A percentile compares a stretch with the other conserved stretches of the same genome.
Evolutionary conservation across 163 green algal genomes (phyloP).

Genomic region (Coccomyxa subellipsoidea): DNA sequence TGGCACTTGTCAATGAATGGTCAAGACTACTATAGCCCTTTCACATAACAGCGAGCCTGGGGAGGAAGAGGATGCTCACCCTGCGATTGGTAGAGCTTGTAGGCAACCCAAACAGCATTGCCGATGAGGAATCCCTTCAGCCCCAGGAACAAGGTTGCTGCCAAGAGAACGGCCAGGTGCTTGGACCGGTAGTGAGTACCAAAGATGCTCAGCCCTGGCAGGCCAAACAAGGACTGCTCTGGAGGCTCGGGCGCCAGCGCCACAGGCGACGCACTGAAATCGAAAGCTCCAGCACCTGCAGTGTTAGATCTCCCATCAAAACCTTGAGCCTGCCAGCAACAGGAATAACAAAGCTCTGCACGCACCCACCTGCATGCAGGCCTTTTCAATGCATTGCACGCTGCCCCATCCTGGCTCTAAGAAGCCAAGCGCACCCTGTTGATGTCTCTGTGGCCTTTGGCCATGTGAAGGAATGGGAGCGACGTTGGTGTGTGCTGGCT

Average conservation of each 20-base stretch:
- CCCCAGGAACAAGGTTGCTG: slow-evolving; percentile 6
- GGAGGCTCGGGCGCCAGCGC: background rate
- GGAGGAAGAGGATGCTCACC: too few species aligned
- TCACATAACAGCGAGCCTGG: too few species aligned
- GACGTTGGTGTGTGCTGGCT: background rate
- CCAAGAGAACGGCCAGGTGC: background rate
- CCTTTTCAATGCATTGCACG: background rate
- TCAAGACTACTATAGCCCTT: background rate
- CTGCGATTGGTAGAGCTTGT: slow-evolving; percentile 5
- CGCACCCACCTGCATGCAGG: background rate
- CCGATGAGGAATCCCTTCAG: background rate
- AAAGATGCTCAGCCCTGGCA: slow-evolving; percentile 5
- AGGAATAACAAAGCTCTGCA: background rate
- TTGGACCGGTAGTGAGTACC: slow-evolving; percentile 4
- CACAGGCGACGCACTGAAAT: background rate
- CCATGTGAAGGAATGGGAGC: background rate
- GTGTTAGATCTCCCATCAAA: background rate
- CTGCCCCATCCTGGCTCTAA: too few species aligned
- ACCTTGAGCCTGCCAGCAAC: background rate
- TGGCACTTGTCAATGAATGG: background rate
- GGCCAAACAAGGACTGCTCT: slow-evolving; percentile 10
- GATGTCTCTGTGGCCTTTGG: background rate
- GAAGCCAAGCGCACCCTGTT: background rate
- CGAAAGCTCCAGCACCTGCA: background rate
- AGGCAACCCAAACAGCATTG: background rate